Evolutionary conservation across 352 stramenopile species (phyloP), one percentile per base, ranked within the genome.

Genomic region (Blastocystis sp.): DNA sequence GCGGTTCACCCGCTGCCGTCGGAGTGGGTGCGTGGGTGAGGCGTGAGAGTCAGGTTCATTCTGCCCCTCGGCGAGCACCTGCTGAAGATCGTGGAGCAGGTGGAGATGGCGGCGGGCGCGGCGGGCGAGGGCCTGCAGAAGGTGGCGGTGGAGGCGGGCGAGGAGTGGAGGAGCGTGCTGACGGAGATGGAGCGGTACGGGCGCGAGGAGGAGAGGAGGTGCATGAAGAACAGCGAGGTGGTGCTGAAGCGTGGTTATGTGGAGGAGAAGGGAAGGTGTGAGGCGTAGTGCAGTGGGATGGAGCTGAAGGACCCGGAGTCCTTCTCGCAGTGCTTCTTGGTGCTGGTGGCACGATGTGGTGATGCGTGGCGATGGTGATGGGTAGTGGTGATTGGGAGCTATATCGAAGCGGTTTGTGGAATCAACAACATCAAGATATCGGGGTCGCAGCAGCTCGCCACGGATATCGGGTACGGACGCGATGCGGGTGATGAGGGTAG

Each of bases 31-130:
- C 9, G 19, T 43, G 10, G 9, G 21, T 9, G 14, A 19, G 34
- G 7, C 28, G 28, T 76, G 9, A 9, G 10, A 59, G 11, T 9
- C 52, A 76, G 65, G 7, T 28, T 41, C 5, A 28, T 76, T 9
- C 43, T 76, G 65, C 65, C 65, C 34, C 11, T 76, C 38, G 65
- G 65, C 43, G 65, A 76, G 43, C 65, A 76, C 52, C 38, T 76
- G 43, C 65, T 76, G 38, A 43, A 52, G 38, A 41, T 76, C 23
- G 65, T 76, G 9, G 65, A 76, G 65, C 65, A 76, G 65, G 5
- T 76, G 23, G 65, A 76, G 43, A 43, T 76, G 10, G 65, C n/a
- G 9, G 34, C 65, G 43, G 43, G 23, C 10, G n/a, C 65, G 23
- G n/a, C 65, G 23, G 14, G 14, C 65, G 65, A 76, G 23, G 21